Base-by-base conservation (phyloP, 139 green algal genomes). In the Desmodesmus armatus region DNA sequence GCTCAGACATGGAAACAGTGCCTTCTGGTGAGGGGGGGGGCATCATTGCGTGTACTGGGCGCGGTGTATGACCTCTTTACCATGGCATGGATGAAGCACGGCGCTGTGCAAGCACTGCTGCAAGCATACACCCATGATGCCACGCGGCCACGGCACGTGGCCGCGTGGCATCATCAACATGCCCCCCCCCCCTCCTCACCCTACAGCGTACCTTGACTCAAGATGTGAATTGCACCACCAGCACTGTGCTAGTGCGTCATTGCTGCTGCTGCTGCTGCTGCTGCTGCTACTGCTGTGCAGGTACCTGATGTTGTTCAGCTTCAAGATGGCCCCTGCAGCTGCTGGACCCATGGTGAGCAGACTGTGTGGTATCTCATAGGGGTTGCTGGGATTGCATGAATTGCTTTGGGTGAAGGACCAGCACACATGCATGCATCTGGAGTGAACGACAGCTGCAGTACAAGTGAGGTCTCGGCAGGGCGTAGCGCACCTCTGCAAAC, bases 221-320 rank as follows among this genome's bases (percentile, higher is more conserved):
- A 25, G 6, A 55, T 77, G 69, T 77, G 35, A 7, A 51, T 15
- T 15, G 47, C 17, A 17, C 15, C 7, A 7, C 29, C 13, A 21
- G 13, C 47, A 13, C 13, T 55, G 47, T 55, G 7, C 9, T 55
- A 55, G 7, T 55, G 47, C 47, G 37, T 21, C 66, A 7, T 5
- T 47, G 66, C 37, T 75, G 35, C 33, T 43, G 66, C 27, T 43
- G 35, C 66, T 43, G 33, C 66, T 75, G 29, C 9, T 47, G 33
- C 21, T 58, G 40, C 5, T 78, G 70, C 35, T 65, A 0, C 19
- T 44, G 60, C 11, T 39, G 27, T 63, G 25, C 44, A 93, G 93
- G 67, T 94, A 95, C 87, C 63, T 96, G 63, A 72, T 96, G 29
- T 63, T 95, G 35, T 91, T 96, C 80, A 95, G 93, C 72, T 88